A percentile compares a stretch with the other conserved stretches of the same genome.
phyloP scores from a whole-genome alignment of 164 flowering plant species.

The Macadamia tetraphylla region DNA sequence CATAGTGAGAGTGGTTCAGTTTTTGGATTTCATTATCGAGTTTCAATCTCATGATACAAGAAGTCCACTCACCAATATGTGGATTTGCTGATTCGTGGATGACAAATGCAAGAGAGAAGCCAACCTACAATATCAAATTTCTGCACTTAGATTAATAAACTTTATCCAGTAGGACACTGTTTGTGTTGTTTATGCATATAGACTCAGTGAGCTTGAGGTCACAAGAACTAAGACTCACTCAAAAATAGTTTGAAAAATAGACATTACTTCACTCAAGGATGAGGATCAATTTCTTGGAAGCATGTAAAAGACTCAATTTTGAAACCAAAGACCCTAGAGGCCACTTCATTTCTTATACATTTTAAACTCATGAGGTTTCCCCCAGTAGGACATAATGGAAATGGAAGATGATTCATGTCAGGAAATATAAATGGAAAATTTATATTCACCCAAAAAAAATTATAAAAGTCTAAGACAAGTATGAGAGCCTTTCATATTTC shows the following conservation, averaged over 20 bases:
- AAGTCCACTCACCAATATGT: conserved; percentile 66
- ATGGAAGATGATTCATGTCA: too few species aligned
- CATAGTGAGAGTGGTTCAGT: not conserved
- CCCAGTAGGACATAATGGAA: too few species aligned
- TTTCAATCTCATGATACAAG: not conserved
- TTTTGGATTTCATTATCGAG: not conserved
- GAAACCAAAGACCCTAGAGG: too few species aligned
- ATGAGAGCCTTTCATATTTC: too few species aligned
- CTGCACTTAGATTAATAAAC: conserved; percentile 7
- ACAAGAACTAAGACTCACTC: not conserved
- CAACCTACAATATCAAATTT: conserved; percentile 52
- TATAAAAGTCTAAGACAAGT: too few species aligned
- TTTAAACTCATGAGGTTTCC: too few species aligned
- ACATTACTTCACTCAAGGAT: not conserved
- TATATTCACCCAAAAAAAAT: too few species aligned
- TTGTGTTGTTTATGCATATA: not conserved
- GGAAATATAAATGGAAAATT: too few species aligned
- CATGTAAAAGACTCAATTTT: too few species aligned
- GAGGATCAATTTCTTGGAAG: too few species aligned
- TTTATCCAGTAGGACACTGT: not conserved
- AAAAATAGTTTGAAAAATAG: not conserved
- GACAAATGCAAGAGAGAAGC: conserved; percentile 94
- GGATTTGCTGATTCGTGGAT: conserved; percentile 99
- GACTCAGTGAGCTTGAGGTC: too few species aligned
- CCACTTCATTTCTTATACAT: too few species aligned